phyloP scores from a whole-genome alignment of 2,329 filamentous ascomycete genomes.

The Ceratocystis smalleyi region DNA sequence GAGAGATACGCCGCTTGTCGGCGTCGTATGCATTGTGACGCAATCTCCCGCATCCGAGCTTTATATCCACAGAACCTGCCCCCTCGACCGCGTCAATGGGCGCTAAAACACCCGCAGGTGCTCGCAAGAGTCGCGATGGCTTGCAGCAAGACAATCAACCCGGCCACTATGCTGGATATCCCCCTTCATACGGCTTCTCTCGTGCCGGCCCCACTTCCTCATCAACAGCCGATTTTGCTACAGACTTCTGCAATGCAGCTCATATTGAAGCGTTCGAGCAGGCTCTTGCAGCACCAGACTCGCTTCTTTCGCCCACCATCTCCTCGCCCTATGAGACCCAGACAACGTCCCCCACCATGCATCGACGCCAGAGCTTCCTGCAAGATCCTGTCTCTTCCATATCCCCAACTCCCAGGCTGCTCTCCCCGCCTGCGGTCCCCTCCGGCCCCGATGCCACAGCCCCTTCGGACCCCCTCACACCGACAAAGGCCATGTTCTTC shows the following conservation, averaged over 20 bases:
- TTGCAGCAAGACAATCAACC: neutral
- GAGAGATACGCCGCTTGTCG: neutral
- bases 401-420: slow-evolving; percentile 19
- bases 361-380: slow-evolving; percentile 20
- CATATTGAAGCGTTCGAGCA: slow-evolving; percentile 66
- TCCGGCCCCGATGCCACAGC: slow-evolving; percentile 15
- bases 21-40: neutral
- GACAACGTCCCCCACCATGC: slow-evolving; percentile 9
- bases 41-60: neutral
- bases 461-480: slow-evolving; percentile 19
- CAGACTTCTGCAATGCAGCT: slow-evolving; percentile 57
- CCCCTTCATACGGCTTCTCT: slow-evolving; percentile 39
- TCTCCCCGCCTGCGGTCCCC: slow-evolving; percentile 27
- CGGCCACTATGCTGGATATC: slow-evolving; percentile 1
- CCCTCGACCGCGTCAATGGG: neutral
- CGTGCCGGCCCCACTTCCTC: slow-evolving; percentile 51
- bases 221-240: slow-evolving; percentile 61
- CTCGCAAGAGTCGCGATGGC: neutral
- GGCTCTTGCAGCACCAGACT: slow-evolving; percentile 69
- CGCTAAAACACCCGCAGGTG: neutral
- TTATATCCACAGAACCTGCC: slow-evolving; percentile 5
- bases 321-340: slow-evolving; percentile 28
- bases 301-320: slow-evolving; percentile 44
- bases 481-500: slow-evolving; percentile 44
- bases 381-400: slow-evolving; percentile 8